Base-by-base conservation (phyloP, 768 basidiomycete genomes). In the Termitomyces bulborhizus region DNA sequence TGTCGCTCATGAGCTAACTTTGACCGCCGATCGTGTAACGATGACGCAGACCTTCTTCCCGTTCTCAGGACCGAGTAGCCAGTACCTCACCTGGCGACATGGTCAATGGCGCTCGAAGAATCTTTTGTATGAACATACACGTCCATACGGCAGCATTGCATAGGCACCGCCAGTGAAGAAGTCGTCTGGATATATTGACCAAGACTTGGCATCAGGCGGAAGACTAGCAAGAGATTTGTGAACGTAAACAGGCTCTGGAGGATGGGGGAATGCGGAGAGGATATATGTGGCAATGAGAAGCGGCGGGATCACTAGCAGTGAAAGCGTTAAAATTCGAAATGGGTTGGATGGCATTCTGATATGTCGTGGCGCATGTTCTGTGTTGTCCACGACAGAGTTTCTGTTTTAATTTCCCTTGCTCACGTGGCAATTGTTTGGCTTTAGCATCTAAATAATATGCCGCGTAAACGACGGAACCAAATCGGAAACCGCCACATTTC, bases 161-260 rank as follows among this genome's bases (percentile, higher is more conserved):
- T 90, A 90, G 9, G 73, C 78, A 7, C 85, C 84, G 11, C 83
- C 82, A 0, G 74, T 65, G 63, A 83, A 89, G 62, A 79, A 84
- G 59, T 87, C 77, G 54, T 87, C 85, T 0, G 86, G 83, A 63
- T 92, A 92, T 50, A 92, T 79, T 8, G 76, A 67, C 80, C 87
- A 84, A n/a, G 82, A 81, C 21, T 77, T 76, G 31, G 74, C 75
- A 29, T 78, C 71, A 34, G 65, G 63, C 15, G 85, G 83, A 11
- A 89, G 74, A 31, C 78, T 79, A 2, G 84, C 78, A 6, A 90
- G 74, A 5, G 85, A 87, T 2, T 80, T 69, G 54, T 86, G 73
- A 3, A 86, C 67, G 41, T 67, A 61, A 3, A 81, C 69, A 0
- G 78, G 71, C 27, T 70, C 69, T 0, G 84, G 85, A 0, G 84